Conservation (phyloP, 257 asterid species). For the Salvia miltiorrhiza region DNA sequence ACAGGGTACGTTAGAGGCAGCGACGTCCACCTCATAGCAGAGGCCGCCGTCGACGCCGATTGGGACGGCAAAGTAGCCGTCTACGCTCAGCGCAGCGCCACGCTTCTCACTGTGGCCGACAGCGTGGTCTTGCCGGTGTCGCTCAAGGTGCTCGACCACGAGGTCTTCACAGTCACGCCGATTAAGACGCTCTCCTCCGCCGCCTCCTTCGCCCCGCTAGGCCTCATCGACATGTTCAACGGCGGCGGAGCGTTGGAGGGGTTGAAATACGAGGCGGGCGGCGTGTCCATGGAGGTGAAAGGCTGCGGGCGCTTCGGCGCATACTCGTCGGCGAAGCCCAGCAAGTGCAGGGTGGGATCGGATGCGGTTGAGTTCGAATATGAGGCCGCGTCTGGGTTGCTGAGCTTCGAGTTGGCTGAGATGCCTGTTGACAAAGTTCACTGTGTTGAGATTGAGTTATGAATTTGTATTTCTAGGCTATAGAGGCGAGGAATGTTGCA, state of each 20-base stretch:
- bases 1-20: slow-evolving; percentile 63
- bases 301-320: slow-evolving; percentile 75
- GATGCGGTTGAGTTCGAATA: slow-evolving; percentile 43
- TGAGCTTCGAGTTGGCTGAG: slow-evolving; percentile 46
- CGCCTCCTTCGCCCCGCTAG: slow-evolving; percentile 59
- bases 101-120: slow-evolving; percentile 36
- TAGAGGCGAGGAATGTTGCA: background rate
- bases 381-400: slow-evolving; percentile 51
- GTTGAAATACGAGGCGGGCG: slow-evolving; percentile 36
- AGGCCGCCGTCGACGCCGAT: slow-evolving; percentile 46
- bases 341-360: slow-evolving; percentile 39
- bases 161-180: slow-evolving; percentile 67
- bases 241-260: slow-evolving; percentile 75
- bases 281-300: slow-evolving; percentile 50
- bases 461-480: slow-evolving; percentile 20
- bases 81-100: slow-evolving; percentile 42
- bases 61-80: slow-evolving; percentile 71
- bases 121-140: slow-evolving; percentile 67
- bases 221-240: slow-evolving; percentile 80
- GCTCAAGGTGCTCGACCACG: slow-evolving; percentile 80
- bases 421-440: slow-evolving; percentile 69
- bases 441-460: slow-evolving; percentile 50
- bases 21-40: slow-evolving; percentile 66
- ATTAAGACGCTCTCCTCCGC: slow-evolving; percentile 45
- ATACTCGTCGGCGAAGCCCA: slow-evolving; percentile 66